These are phyloP conservation scores for Plectosphaerella plurivora DNA, from an alignment of 2,329 filamentous ascomycete species.

Conservation along the genomic window DNA sequence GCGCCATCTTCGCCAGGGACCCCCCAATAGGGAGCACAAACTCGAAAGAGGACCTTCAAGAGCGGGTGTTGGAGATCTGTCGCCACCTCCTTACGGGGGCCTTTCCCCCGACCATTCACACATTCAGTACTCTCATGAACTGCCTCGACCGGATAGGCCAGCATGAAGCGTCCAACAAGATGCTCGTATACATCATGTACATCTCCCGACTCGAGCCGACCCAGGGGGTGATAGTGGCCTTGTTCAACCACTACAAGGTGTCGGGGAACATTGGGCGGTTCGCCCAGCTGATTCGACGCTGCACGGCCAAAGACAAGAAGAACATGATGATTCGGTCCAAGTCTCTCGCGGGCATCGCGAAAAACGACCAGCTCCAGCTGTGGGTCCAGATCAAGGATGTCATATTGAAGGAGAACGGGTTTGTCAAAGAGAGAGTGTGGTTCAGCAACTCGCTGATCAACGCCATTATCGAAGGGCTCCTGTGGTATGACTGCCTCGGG, in stretches of 20 bases:
- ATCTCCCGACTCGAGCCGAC: slow-evolving; percentile 40
- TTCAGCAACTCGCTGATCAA: slow-evolving; percentile 36
- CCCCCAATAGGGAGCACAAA: background rate
- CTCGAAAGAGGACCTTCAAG: background rate
- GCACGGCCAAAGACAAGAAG: slow-evolving; percentile 36
- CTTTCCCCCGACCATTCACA: slow-evolving; percentile 60
- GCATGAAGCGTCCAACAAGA: slow-evolving; percentile 44
- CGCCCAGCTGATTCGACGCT: slow-evolving; percentile 36
- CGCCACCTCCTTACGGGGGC: slow-evolving; percentile 63
- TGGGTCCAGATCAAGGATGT: slow-evolving; percentile 21
- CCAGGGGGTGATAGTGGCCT: slow-evolving; percentile 40
- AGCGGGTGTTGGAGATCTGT: slow-evolving; percentile 42
- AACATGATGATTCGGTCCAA: slow-evolving; percentile 30
- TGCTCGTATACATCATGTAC: slow-evolving; percentile 47
- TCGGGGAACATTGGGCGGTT: slow-evolving; percentile 36
- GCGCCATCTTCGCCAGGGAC: slow-evolving; percentile 3
- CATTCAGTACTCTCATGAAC: slow-evolving; percentile 67
- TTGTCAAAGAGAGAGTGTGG: slow-evolving; percentile 33
- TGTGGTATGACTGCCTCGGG: slow-evolving; percentile 40
- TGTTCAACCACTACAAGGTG: slow-evolving; percentile 45
- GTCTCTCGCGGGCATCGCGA: slow-evolving; percentile 23
- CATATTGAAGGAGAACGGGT: slow-evolving; percentile 22
- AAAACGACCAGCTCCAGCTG: slow-evolving; percentile 16
- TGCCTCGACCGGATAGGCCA: slow-evolving; percentile 53
- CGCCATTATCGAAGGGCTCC: slow-evolving; percentile 40